Percentiles rank a stretch among this genome's conserved stretches.
Conservation (phyloP, 805 yeast species). For the Cephaloascus fragrans region DNA sequence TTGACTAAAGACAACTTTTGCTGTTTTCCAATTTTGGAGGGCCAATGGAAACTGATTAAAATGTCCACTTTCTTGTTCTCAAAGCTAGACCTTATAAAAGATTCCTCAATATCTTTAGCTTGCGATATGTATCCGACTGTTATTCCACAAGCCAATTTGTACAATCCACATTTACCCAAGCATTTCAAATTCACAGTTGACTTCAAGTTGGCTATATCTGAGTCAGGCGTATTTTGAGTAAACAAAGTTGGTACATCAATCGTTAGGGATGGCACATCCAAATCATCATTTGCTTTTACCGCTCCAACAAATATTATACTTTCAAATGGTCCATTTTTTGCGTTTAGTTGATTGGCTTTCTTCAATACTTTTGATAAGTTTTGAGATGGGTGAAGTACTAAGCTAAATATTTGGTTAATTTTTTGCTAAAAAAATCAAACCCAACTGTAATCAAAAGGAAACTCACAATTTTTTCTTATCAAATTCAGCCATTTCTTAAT, state of each 20-base stretch:
- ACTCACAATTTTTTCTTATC: too few relatives aligned
- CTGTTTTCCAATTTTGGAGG: conserved; percentile 36
- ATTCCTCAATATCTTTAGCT: conserved; percentile 8
- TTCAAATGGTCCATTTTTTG: conserved; percentile 61
- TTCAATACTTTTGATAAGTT: conserved; percentile 31
- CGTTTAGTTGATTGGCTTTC: conserved; percentile 37
- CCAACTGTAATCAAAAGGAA: too few relatives aligned
- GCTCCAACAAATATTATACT: conserved; percentile 45
- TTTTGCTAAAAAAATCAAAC: too few relatives aligned
- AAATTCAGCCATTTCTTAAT: too few relatives aligned
- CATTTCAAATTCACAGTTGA: conserved; percentile 15
- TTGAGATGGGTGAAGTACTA: conserved; percentile 37
- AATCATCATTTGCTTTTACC: conserved; percentile 12
- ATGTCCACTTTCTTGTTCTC: conserved; percentile 35
- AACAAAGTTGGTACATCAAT: conserved; percentile 11
- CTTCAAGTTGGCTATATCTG: conserved; percentile 15
- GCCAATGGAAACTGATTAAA: conserved; percentile 53
- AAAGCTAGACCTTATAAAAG: conserved; percentile 6
- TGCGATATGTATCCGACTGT: conserved; percentile 36
- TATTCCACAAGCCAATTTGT: conserved; percentile 33
- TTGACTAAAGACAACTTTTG: conserved; percentile 35
- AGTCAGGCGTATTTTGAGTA: conserved; percentile 9
- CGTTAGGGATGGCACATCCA: conserved; percentile 1
- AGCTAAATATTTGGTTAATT: too few relatives aligned
- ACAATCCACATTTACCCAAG: conserved; percentile 23